Percentiles rank a stretch among this genome's conserved stretches.
Conservation (phyloP, 1,284 basidiomycete species). For the Austroboletus rostrupii region DNA sequence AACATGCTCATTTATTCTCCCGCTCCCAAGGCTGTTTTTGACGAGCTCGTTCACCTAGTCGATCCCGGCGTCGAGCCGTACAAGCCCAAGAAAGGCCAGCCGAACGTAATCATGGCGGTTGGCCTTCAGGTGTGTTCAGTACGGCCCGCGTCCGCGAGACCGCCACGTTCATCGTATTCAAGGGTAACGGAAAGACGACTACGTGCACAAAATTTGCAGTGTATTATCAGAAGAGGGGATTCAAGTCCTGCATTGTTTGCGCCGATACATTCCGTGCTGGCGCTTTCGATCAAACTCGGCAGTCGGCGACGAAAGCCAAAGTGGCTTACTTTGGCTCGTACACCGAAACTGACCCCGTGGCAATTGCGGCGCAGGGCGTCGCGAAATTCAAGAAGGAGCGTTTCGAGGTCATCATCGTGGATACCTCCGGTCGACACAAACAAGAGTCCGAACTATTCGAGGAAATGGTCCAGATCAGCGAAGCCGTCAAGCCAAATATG, state of each 20-base stretch:
- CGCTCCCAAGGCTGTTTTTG: slow-evolving; percentile 79
- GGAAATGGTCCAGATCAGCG: slow-evolving; percentile 96
- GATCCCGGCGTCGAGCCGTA: slow-evolving; percentile 94
- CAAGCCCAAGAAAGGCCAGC: slow-evolving; percentile 93
- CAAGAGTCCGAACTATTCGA: slow-evolving; percentile 96
- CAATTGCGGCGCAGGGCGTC: slow-evolving; percentile 92
- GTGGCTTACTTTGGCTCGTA: slow-evolving; percentile 99
- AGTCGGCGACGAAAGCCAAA: slow-evolving; percentile 95
- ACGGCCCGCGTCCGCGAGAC: slow-evolving; percentile 5
- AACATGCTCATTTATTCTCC: slow-evolving; percentile 6
- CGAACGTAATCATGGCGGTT: slow-evolving; percentile 97
- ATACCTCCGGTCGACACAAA: slow-evolving; percentile 96
- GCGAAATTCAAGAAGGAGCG: slow-evolving; percentile 96
- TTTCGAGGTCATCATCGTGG: slow-evolving; percentile 99
- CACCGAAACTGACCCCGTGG: slow-evolving; percentile 97
- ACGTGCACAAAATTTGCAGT: slow-evolving; percentile 97
- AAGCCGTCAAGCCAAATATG: slow-evolving; percentile 92
- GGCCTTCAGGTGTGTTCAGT: slow-evolving; percentile 73
- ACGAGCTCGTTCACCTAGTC: slow-evolving; percentile 92
- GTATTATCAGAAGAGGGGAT: slow-evolving; percentile 95
- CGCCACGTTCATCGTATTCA: slow-evolving; percentile 10
- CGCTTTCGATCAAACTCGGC: slow-evolving; percentile 97
- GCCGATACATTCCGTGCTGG: slow-evolving; percentile 99
- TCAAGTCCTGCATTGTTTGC: slow-evolving; percentile 98
- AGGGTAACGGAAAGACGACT: slow-evolving; percentile 98